phyloP scores from a whole-genome alignment of 495 filamentous ascomycete genomes.

The Penicillium robsamsonii region DNA sequence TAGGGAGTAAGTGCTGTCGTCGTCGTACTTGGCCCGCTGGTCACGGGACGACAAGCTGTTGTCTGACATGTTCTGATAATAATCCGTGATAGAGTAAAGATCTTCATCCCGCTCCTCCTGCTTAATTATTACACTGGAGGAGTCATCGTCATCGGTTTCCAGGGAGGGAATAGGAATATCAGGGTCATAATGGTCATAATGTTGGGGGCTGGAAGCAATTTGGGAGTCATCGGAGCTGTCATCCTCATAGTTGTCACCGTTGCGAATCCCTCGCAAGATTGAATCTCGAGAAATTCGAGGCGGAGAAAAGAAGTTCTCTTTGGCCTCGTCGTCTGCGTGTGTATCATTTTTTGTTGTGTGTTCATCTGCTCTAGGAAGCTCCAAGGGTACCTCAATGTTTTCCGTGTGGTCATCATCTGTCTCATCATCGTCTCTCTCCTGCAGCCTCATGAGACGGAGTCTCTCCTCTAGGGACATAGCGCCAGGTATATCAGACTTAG shows the following conservation, averaged over 20 bases:
- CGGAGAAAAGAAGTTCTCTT: conserved; percentile 39
- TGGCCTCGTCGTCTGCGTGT: not conserved
- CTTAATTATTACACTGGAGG: conserved; percentile 66
- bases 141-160: conserved; percentile 52
- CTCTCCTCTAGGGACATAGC: conserved; percentile 80
- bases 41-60: conserved; percentile 47
- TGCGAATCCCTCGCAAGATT: conserved; percentile 83
- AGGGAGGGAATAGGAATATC: conserved; percentile 81
- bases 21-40: conserved; percentile 41
- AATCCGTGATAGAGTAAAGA: conserved; percentile 65
- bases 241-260: conserved; percentile 57
- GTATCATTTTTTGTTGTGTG: not conserved
- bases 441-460: conserved; percentile 77
- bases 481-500: conserved; percentile 67
- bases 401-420: conserved; percentile 33
- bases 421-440: conserved; percentile 55
- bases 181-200: conserved; percentile 64
- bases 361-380: not conserved
- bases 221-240: conserved; percentile 61
- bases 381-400: not conserved
- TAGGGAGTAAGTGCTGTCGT: conserved; percentile 53
- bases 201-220: conserved; percentile 50
- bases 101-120: conserved; percentile 61
- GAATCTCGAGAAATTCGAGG: conserved; percentile 90
- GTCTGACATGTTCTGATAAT: conserved; percentile 48